Percentiles rank a stretch among this genome's conserved stretches.
Evolutionary conservation across 352 stramenopile species (phyloP).

Genomic region (Globisporangium carolinianum): DNA sequence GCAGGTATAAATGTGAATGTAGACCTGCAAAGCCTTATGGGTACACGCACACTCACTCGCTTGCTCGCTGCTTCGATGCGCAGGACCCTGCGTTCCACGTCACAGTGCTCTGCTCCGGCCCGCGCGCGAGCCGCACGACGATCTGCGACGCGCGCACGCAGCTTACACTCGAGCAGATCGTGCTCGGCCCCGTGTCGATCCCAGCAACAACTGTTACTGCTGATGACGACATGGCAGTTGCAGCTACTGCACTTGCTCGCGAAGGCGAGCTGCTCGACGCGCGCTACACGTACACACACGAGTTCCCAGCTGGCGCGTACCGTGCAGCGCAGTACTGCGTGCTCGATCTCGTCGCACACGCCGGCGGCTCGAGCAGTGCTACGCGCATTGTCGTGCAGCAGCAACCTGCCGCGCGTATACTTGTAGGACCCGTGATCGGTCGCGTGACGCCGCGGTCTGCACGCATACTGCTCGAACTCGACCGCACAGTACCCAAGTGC

Average conservation of each 20-base stretch:
- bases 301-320: constrained; percentile 12
- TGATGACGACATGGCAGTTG: not conserved
- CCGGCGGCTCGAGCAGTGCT: constrained; percentile 19
- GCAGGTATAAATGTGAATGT: constrained; percentile 14
- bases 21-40: not conserved
- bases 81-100: constrained; percentile 22
- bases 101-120: constrained; percentile 34
- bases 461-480: constrained; percentile 58
- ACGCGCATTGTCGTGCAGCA: constrained; percentile 31
- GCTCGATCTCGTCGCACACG: constrained; percentile 45
- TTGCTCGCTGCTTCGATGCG: not conserved
- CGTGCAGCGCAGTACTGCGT: constrained; percentile 31
- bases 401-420: constrained; percentile 27
- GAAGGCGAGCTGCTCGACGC: constrained; percentile 7
- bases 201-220: constrained; percentile 3
- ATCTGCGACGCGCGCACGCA: constrained; percentile 24
- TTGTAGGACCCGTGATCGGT: constrained; percentile 60
- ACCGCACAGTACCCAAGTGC: constrained; percentile 28
- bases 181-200: constrained; percentile 27
- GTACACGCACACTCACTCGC: not conserved
- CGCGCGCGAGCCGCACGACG: constrained; percentile 20
- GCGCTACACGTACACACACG: constrained; percentile 17
- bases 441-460: constrained; percentile 41
- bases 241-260: not conserved
- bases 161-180: constrained; percentile 38